These are phyloP conservation scores for Tylopilus rubrobrunneus DNA, from an alignment of 768 basidiomycete species.

Conservation along the genomic window DNA sequence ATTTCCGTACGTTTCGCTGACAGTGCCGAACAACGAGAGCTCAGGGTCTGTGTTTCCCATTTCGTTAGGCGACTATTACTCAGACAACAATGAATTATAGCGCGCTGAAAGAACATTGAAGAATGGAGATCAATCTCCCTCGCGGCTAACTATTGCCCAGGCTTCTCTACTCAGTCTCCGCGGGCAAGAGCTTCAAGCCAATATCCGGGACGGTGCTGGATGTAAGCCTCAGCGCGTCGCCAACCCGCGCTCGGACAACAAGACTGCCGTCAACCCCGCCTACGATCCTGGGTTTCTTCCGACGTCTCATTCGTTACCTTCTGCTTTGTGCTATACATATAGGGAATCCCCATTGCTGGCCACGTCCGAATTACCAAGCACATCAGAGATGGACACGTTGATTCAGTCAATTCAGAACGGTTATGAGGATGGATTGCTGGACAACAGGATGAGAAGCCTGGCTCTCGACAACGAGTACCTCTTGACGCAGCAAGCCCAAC, in stretches of 20 bases:
- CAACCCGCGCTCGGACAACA: conserved; percentile 6
- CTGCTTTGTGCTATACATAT: conserved; percentile 17
- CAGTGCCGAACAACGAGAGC: conserved; percentile 70
- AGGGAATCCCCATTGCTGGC: conserved; percentile 14
- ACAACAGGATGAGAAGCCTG: conserved; percentile 10
- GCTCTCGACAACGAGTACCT: conserved; percentile 17
- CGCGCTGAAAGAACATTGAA: conserved; percentile 56
- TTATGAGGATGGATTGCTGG: conserved; percentile 14
- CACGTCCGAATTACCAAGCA: conserved; percentile 20
- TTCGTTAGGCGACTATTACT: not conserved
- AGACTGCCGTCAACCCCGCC: not conserved
- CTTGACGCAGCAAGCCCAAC: conserved; percentile 16
- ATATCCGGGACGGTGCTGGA: conserved; percentile 1
- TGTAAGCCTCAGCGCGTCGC: conserved; percentile 8
- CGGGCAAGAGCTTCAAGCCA: conserved; percentile 50
- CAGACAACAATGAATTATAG: conserved; percentile 33
- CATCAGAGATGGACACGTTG: conserved; percentile 38
- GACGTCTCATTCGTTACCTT: conserved; percentile 19
- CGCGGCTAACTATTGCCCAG: conserved; percentile 71
- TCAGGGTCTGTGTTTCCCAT: conserved; percentile 49
- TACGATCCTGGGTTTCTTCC: conserved; percentile 7
- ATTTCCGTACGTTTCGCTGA: conserved; percentile 82
- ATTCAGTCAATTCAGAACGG: conserved; percentile 33
- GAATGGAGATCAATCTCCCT: conserved; percentile 61
- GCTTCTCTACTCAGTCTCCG: conserved; percentile 73